phyloP scores from a whole-genome alignment of 768 basidiomycete genomes.

The Pluteus cervinus region DNA sequence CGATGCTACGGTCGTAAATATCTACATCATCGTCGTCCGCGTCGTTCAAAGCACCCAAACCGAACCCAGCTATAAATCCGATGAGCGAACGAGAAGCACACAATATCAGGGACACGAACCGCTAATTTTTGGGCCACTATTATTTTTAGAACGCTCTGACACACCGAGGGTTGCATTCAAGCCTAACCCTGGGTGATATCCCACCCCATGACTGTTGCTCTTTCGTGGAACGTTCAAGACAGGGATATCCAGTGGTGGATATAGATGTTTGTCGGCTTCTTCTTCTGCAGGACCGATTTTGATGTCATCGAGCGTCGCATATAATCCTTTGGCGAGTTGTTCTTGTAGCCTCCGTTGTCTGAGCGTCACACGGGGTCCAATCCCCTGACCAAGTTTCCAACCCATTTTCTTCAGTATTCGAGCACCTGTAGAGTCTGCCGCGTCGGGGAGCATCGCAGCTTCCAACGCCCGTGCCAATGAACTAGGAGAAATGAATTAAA shows the following conservation, averaged over 20 bases:
- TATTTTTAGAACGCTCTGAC: constrained; percentile 15
- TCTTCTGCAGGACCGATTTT: constrained; percentile 57
- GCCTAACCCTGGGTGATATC: constrained; percentile 62
- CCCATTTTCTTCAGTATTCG: constrained; percentile 93
- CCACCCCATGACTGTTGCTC: constrained; percentile 76
- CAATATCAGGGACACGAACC: constrained; percentile 25
- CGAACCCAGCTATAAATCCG: constrained; percentile 64
- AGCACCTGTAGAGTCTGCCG: constrained; percentile 77
- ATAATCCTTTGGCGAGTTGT: constrained; percentile 32
- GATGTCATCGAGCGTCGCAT: constrained; percentile 19
- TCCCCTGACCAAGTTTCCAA: constrained; percentile 88
- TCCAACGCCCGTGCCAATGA: constrained; percentile 59
- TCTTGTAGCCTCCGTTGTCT: constrained; percentile 72
- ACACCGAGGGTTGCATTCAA: constrained; percentile 57
- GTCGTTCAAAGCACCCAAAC: constrained; percentile 85
- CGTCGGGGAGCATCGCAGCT: constrained; percentile 62
- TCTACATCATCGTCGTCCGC: constrained; percentile 92
- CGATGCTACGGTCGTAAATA: constrained; percentile 57
- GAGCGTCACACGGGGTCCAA: constrained; percentile 83
- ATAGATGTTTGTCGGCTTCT: constrained; percentile 83
- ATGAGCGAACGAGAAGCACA: constrained; percentile 1
- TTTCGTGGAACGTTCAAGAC: constrained; percentile 59
- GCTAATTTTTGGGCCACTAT: constrained; percentile 49
- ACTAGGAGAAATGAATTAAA: constrained; percentile 27
- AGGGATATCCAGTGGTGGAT: constrained; percentile 76